phyloP scores from a whole-genome alignment of 179 eudicot species.

The Beta macrorhiza region DNA sequence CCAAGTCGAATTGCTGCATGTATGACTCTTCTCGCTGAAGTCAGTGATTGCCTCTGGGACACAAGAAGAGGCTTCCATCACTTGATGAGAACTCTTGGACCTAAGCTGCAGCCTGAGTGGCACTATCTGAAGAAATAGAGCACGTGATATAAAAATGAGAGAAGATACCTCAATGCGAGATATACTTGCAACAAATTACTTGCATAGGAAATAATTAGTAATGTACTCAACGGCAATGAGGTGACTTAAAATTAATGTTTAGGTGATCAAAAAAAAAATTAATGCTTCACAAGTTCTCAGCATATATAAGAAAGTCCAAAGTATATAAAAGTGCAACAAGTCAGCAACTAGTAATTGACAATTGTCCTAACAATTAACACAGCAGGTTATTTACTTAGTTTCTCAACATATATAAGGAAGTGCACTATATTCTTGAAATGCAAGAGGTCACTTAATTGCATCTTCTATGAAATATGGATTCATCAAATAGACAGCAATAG shows the following conservation, averaged over 20 bases:
- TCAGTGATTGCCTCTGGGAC: slow-evolving; percentile 34
- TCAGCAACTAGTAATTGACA: not conserved
- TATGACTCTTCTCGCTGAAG: slow-evolving; percentile 26
- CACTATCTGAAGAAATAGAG: slow-evolving; percentile 45
- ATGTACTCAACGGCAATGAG: not conserved
- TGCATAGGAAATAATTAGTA: not conserved
- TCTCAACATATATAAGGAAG: not conserved
- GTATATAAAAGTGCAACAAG: not conserved
- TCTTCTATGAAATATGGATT: not conserved
- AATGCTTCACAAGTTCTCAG: no score
- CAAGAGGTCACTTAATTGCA: not conserved
- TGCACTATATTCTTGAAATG: not conserved
- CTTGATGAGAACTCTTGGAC: slow-evolving; percentile 42
- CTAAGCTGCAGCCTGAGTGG: slow-evolving; percentile 64
- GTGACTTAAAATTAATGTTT: not conserved
- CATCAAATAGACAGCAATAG: slow-evolving; percentile 11
- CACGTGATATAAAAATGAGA: not conserved
- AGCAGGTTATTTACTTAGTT: not conserved
- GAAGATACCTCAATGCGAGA: not conserved
- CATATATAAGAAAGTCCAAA: no score
- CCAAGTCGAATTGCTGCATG: slow-evolving; percentile 60
- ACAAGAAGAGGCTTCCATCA: slow-evolving; percentile 26
- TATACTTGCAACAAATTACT: not conserved
- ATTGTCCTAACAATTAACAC: not conserved
- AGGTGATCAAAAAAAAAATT: not conserved